Percentiles rank a stretch among this genome's conserved stretches.
Conservation (phyloP, 1,284 basidiomycete genomes). For the Caloboletus firmus region DNA sequence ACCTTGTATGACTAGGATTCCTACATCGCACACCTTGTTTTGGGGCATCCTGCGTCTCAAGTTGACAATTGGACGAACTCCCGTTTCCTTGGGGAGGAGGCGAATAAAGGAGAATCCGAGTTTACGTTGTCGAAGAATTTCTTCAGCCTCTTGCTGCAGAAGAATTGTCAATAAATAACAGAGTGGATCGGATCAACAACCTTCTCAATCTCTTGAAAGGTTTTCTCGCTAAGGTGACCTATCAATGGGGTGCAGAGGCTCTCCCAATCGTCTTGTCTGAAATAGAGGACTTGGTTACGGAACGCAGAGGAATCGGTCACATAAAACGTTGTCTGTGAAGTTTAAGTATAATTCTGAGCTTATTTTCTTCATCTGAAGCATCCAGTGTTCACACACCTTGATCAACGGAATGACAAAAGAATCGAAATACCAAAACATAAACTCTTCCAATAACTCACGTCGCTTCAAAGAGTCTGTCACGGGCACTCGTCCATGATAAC, state of each 20-base stretch:
- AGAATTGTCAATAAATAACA: conserved; percentile 7
- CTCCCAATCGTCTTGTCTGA: conserved; percentile 94
- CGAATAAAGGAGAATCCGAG: conserved; percentile 87
- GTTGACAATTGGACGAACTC: conserved; percentile 95
- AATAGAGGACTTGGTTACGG: conserved; percentile 87
- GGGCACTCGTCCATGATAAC: conserved; percentile 49
- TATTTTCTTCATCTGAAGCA: not conserved
- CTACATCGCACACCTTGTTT: conserved; percentile 25
- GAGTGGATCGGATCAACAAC: conserved; percentile 35
- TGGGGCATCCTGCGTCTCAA: conserved; percentile 60
- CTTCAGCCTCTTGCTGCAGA: conserved; percentile 58
- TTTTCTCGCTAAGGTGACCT: conserved; percentile 64
- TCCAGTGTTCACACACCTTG: conserved; percentile 49
- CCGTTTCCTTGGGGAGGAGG: conserved; percentile 90
- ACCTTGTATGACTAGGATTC: not conserved
- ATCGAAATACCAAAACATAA: conserved; percentile 92
- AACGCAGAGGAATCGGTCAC: conserved; percentile 90
- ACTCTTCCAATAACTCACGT: conserved; percentile 77
- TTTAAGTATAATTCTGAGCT: not conserved
- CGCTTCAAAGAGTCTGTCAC: conserved; percentile 73
- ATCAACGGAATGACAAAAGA: conserved; percentile 80
- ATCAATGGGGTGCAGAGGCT: conserved; percentile 79
- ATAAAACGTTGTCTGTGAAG: conserved; percentile 84
- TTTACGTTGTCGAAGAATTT: conserved; percentile 64
- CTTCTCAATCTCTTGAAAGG: conserved; percentile 62